These are phyloP conservation scores for Xerophyta viscosa DNA, from an alignment of 106 monocot species.

Conservation along the genomic window DNA sequence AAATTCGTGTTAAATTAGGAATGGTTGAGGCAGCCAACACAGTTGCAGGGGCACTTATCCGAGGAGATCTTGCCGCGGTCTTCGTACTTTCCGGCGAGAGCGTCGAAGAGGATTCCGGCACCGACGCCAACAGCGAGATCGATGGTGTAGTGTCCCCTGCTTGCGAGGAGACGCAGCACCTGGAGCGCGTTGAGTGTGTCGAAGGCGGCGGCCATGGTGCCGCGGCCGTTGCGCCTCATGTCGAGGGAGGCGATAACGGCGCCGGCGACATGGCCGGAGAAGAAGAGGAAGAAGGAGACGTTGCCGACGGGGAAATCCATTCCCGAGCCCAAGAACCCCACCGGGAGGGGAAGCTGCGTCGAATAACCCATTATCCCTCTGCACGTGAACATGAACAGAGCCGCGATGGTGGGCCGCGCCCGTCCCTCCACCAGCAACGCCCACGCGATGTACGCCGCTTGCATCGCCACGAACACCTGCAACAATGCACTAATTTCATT, in stretches of 20 bases:
- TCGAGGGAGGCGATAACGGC: conserved; percentile 79
- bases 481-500: neutral
- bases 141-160: conserved; percentile 93
- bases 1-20: neutral
- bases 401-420: conserved; percentile 53
- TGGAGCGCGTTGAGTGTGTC: conserved; percentile 70
- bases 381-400: conserved; percentile 89
- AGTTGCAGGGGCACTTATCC: neutral
- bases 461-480: conserved; percentile 84
- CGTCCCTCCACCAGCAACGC: conserved; percentile 54
- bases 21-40: neutral
- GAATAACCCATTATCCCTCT: conserved; percentile 79
- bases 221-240: conserved; percentile 61
- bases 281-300: conserved; percentile 96
- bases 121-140: conserved; percentile 75
- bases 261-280: conserved; percentile 90
- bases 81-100: conserved; percentile 50
- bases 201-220: conserved; percentile 38
- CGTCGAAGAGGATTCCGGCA: conserved; percentile 73
- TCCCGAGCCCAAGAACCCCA: conserved; percentile 77
- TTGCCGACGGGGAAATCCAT: conserved; percentile 93
- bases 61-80: conserved; percentile 2
- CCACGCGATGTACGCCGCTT: conserved; percentile 71
- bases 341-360: conserved; percentile 89
- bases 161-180: conserved; percentile 61